These are phyloP conservation scores for Lobulomyces angularis DNA, from an alignment of 192 early-diverging fungal species.

Conservation along the genomic window DNA sequence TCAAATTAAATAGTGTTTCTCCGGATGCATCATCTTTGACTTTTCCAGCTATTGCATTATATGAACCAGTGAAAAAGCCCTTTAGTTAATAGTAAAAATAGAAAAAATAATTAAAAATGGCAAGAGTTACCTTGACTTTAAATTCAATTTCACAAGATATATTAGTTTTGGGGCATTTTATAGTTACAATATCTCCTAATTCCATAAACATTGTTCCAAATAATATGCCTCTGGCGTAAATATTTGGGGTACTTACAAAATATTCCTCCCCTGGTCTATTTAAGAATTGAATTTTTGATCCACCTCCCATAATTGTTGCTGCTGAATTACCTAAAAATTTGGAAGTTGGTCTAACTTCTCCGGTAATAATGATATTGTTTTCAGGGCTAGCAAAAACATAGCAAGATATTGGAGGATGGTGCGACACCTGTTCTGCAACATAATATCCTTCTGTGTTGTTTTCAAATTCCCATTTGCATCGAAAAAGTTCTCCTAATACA, in stretches of 20 bases:
- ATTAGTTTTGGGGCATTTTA: conserved; percentile 61
- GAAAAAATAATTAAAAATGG: conserved; percentile 1
- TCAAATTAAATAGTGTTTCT: conserved; percentile 65
- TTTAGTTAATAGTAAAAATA: conserved; percentile 10
- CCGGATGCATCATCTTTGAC: conserved; percentile 66
- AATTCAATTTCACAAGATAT: conserved; percentile 78
- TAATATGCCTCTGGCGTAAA: conserved; percentile 83
- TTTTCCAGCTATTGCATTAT: conserved; percentile 70
- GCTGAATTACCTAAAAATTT: conserved; percentile 84
- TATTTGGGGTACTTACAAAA: conserved; percentile 74
- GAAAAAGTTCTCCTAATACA: conserved; percentile 82
- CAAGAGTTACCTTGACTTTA: conserved; percentile 63
- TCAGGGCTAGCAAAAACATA: conserved; percentile 75
- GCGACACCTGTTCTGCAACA: conserved; percentile 83
- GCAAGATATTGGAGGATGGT: conserved; percentile 85
- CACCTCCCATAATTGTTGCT: conserved; percentile 74
- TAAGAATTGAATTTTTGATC: conserved; percentile 46
- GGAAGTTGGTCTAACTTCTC: conserved; percentile 75
- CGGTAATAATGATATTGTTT: conserved; percentile 61
- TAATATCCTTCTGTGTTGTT: conserved; percentile 64
- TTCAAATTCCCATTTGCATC: conserved; percentile 61
- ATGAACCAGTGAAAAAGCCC: conserved; percentile 63
- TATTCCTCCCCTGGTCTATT: conserved; percentile 62
- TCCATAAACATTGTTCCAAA: conserved; percentile 92
- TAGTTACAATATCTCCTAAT: conserved; percentile 67